Base-by-base conservation (phyloP, 805 yeast genomes). In the Cyberlindnera euphorbiae region DNA sequence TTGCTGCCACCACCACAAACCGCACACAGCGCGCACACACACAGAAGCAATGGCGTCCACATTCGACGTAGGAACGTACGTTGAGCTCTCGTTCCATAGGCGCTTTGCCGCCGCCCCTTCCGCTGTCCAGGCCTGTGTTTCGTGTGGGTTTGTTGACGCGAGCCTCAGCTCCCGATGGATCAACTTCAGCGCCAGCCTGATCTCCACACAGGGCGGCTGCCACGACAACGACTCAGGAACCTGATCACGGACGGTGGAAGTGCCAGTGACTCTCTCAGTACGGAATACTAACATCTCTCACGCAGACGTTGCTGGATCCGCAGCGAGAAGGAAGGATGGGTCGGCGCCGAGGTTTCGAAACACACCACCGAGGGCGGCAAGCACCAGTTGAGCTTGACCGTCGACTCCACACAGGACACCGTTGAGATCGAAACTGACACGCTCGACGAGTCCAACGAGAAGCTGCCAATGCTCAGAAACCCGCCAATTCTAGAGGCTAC, bases 401-500 rank as follows among this genome's bases (percentile, higher is more conserved):
- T 73, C 10, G 89, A 81, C 43, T 57, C 65, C 34, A 75, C 74
- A 5, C 62, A 60, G 28, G 62, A 65, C 2, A 62, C 73, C 28
- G 33, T 52, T n/a, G 64, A 69, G 9, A 60, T 80, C 13, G 77
- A 70, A 26, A 64, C 81, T 3, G 68, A 52, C 16, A 44, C 57
- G 2, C 28, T 63, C 12, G 59, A 52, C 25, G 56, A 54, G 35
- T 34, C 47, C 19, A 52, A 56, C 23, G 43, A 66, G 5, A 72
- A 72, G 35, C 67, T 86, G 37, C 95, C 96, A 4, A 77, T 87
- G 22, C 71, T 89, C 56, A 75, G 96, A 58, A 90, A 90, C 58
- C 97, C 96, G 34, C 93, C 95, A 3, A 79, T 82, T 42, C 69
- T 87, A 45, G 98, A 90, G 61, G 83, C 96, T 4, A 87, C 94